phyloP scores from a whole-genome alignment of 139 green algal species.

The Ettlia oleoabundans region DNA sequence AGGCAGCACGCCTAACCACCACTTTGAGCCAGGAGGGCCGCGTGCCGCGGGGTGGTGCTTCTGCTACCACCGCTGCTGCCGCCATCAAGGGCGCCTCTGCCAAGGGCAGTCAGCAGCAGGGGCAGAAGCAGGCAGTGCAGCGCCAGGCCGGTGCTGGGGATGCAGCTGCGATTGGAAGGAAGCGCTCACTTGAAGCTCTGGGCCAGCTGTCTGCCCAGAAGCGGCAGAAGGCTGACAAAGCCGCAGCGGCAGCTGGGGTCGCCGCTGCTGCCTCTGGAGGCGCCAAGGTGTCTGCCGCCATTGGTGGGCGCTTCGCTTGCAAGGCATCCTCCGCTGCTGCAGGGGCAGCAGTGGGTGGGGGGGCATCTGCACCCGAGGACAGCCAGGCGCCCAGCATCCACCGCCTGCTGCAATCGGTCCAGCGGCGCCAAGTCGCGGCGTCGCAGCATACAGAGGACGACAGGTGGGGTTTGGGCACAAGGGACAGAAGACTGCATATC shows the following conservation, averaged over 20 bases:
- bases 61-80: not conserved
- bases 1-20: slow-evolving; percentile 11
- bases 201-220: not conserved
- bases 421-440: not conserved
- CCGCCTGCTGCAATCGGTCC: slow-evolving; percentile 20
- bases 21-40: slow-evolving; percentile 22
- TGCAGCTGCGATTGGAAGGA: not conserved
- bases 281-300: not conserved
- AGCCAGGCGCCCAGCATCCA: slow-evolving; percentile 24
- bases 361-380: not conserved
- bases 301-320: no score
- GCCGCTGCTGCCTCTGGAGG: not conserved
- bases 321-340: not conserved
- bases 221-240: not conserved
- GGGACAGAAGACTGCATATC: no score
- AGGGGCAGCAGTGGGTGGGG: not conserved
- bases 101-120: not conserved
- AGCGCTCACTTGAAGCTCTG: not conserved
- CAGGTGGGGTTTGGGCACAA: not conserved
- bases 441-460: not conserved
- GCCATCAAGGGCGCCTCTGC: not conserved
- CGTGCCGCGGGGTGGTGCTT: not conserved
- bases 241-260: not conserved
- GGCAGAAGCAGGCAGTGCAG: not conserved
- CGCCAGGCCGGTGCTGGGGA: not conserved